phyloP scores from a whole-genome alignment of 345 rosid genomes.

The Turritis glabra region DNA sequence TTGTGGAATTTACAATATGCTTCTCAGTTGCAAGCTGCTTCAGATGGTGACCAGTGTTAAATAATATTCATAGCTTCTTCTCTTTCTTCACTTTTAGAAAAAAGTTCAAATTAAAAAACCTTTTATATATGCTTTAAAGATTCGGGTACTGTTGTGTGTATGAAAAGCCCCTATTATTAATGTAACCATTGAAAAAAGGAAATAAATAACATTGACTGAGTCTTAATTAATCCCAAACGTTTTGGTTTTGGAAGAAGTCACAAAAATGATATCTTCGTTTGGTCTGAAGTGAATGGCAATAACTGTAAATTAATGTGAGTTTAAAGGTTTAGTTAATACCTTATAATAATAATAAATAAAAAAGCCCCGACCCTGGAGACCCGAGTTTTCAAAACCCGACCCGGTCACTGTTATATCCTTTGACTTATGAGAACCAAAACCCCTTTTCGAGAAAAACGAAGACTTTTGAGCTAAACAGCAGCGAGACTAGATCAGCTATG shows the following conservation, averaged over 20 bases:
- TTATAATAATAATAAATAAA: not conserved
- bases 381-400: conserved; percentile 24
- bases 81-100: conserved; percentile 1
- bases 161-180: not conserved
- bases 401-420: conserved; percentile 28
- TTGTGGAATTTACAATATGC: conserved; percentile 94
- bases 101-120: not conserved
- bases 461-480: conserved; percentile 19
- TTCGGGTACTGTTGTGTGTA: conserved; percentile 16
- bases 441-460: conserved; percentile 13
- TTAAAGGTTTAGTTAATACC: not conserved
- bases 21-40: conserved; percentile 81
- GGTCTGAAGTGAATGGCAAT: not conserved
- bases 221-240: not conserved
- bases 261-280: not conserved
- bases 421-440: conserved; percentile 4
- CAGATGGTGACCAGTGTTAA: conserved; percentile 61
- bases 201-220: not conserved
- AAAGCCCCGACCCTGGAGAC: conserved; percentile 35
- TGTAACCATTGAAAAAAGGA: not conserved
- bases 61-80: conserved; percentile 10
- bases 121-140: not conserved
- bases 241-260: not conserved
- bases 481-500: conserved; percentile 37
- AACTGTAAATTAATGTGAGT: not conserved